Conservation (phyloP, 2,329 filamentous ascomycete species). For the Canariomyces notabilis region DNA sequence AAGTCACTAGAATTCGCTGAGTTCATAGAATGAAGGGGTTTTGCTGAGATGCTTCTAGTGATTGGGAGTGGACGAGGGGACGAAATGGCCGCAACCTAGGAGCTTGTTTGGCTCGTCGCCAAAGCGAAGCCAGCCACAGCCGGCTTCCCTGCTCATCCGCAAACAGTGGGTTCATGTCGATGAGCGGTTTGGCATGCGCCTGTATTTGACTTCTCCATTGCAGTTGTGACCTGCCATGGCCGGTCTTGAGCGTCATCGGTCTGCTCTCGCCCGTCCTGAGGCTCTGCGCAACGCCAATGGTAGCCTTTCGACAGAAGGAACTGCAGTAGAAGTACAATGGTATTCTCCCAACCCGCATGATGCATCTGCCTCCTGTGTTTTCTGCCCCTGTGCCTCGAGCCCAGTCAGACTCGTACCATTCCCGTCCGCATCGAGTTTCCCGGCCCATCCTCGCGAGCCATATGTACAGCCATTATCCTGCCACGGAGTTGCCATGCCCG, state of each 20-base stretch:
- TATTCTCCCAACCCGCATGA: slow-evolving; percentile 1
- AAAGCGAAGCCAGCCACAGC: neutral
- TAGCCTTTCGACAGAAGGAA: neutral
- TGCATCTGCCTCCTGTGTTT: neutral
- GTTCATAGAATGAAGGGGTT: too few relatives aligned
- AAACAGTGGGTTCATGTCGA: neutral
- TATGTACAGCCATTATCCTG: slow-evolving; percentile 11
- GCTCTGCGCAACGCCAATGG: neutral
- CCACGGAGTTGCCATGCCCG: neutral
- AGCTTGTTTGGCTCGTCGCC: neutral
- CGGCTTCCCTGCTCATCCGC: neutral
- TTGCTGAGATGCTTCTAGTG: neutral
- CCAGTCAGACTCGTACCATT: neutral
- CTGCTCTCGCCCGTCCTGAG: neutral
- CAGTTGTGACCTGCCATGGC: too few relatives aligned
- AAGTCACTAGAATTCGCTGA: neutral
- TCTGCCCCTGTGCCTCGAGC: neutral
- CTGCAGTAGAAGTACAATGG: slow-evolving; percentile 11
- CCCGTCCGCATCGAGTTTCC: neutral
- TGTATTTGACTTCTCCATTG: neutral
- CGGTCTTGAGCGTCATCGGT: neutral
- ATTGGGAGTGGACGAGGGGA: neutral
- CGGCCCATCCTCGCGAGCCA: neutral
- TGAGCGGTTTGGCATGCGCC: neutral
- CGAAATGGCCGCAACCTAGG: neutral